phyloP scores from a whole-genome alignment of 202 grass and related monocot species.

The Alloteropsis angusta region DNA sequence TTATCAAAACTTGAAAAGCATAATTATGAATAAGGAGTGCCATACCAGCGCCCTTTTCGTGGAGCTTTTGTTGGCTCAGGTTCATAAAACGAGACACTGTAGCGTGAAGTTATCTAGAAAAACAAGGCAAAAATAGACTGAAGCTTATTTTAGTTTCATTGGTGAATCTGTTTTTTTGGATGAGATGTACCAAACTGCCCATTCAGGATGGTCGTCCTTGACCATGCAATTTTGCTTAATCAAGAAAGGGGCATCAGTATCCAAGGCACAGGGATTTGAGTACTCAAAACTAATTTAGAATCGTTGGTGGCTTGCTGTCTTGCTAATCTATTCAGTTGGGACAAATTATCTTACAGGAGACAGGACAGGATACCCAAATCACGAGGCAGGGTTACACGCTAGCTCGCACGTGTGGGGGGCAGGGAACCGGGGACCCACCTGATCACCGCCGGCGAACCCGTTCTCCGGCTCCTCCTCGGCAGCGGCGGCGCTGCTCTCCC shows the following conservation, averaged over 20 bases:
- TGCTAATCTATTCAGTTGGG: background rate
- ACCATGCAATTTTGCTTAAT: background rate
- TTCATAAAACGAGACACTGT: too few species aligned
- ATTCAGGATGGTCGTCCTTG: background rate
- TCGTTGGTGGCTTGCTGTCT: background rate
- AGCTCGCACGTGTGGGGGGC: background rate
- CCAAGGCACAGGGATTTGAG: background rate
- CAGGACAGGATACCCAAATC: background rate
- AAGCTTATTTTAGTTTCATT: too few species aligned
- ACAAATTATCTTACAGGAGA: too few species aligned
- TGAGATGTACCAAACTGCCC: too few species aligned
- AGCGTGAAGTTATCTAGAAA: too few species aligned
- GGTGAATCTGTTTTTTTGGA: too few species aligned
- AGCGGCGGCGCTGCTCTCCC: constrained; percentile 7
- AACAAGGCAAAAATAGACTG: too few species aligned
- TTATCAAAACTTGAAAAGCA: background rate
- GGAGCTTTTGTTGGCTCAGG: too few species aligned
- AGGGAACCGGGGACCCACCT: constrained; percentile 13
- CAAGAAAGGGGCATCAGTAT: background rate
- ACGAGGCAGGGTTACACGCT: background rate
- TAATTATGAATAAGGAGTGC: background rate
- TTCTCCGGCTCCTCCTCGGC: constrained; percentile 22
- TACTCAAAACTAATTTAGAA: background rate
- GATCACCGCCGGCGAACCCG: background rate
- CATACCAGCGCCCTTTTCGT: too few species aligned